Percentiles rank a stretch among this genome's conserved stretches.
These are phyloP conservation scores for Teratosphaeria destructans DNA, from an alignment of 2,329 filamentous ascomycete genomes.

Conservation along the genomic window DNA sequence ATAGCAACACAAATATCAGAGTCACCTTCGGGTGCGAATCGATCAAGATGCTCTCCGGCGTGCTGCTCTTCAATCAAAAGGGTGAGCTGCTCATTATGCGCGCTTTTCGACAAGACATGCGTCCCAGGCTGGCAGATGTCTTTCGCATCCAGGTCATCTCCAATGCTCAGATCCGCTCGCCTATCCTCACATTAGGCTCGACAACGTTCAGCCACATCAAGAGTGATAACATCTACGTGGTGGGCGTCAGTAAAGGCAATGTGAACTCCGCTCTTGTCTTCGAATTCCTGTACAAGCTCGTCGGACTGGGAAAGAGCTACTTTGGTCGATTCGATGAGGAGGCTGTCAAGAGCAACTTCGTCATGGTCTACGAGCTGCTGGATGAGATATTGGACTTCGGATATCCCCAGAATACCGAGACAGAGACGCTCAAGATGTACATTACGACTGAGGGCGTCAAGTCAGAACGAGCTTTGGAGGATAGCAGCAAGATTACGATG, in stretches of 20 bases:
- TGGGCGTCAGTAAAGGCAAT: slow-evolving; percentile 97
- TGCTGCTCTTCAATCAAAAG: slow-evolving; percentile 98
- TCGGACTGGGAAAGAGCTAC: slow-evolving; percentile 83
- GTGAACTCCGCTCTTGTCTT: slow-evolving; percentile 97
- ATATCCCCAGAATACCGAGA: slow-evolving; percentile 97
- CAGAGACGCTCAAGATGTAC: slow-evolving; percentile 98
- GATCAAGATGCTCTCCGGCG: slow-evolving; percentile 79
- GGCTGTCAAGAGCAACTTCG: slow-evolving; percentile 99
- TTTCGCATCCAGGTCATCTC: slow-evolving; percentile 98
- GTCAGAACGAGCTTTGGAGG: slow-evolving; percentile 69
- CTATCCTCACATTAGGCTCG: slow-evolving; percentile 90
- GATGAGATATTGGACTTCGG: slow-evolving; percentile 99
- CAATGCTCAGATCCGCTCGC: slow-evolving; percentile 92
- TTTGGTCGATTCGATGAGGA: slow-evolving; percentile 99
- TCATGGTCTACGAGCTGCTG: slow-evolving; percentile 91
- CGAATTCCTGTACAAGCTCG: slow-evolving; percentile 90
- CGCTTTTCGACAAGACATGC: slow-evolving; percentile 96
- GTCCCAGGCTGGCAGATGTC: slow-evolving; percentile 92
- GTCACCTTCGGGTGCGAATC: slow-evolving; percentile 8
- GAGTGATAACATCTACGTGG: slow-evolving; percentile 97
- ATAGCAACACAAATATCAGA: not conserved
- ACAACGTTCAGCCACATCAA: slow-evolving; percentile 99
- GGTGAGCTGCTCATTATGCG: slow-evolving; percentile 99
- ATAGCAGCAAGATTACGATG: slow-evolving; percentile 98
- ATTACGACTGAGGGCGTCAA: slow-evolving; percentile 99